Conservation (phyloP, 2,329 filamentous ascomycete genomes). For the Zymoseptoria brevis region DNA sequence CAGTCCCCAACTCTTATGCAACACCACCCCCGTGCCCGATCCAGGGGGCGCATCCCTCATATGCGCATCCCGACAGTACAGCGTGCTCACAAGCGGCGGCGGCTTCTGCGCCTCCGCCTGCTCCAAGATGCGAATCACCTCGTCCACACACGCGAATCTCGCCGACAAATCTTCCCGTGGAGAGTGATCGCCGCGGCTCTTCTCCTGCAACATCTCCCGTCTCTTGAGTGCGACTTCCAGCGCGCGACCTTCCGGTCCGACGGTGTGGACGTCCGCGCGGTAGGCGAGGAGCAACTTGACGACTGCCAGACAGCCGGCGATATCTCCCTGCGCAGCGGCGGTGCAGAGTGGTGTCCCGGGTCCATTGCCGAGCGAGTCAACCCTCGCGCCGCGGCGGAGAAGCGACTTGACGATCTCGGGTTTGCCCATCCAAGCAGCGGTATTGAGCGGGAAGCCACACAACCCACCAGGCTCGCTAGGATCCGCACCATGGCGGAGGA, state of each 20-base stretch:
- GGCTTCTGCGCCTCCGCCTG: conserved; percentile 1
- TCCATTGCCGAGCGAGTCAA: conserved; percentile 14
- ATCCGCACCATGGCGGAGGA: conserved; percentile 23
- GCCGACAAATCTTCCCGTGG: conserved; percentile 5
- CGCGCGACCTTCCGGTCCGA: conserved; percentile 12
- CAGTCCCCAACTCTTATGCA: not conserved
- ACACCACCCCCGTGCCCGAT: not conserved
- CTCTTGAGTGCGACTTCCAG: conserved; percentile 3
- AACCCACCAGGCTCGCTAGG: conserved; percentile 14
- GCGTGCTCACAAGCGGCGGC: not conserved
- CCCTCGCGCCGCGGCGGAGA: conserved; percentile 19
- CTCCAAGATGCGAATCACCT: conserved; percentile 12
- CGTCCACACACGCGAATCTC: conserved; percentile 12
- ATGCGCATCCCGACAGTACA: not conserved
- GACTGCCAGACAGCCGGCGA: conserved; percentile 20
- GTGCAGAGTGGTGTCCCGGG: conserved; percentile 24
- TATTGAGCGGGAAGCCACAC: conserved; percentile 17
- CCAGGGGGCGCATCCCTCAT: not conserved
- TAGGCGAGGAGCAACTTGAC: conserved; percentile 21
- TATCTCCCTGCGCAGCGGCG: conserved; percentile 18
- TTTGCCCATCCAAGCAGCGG: conserved; percentile 20
- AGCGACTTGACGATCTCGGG: conserved; percentile 19
- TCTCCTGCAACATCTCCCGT: not conserved
- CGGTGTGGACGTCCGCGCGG: conserved; percentile 22
- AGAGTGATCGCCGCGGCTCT: not conserved